Conservation (phyloP, 2,329 filamentous ascomycete species). For the Beauveria asiatica region DNA sequence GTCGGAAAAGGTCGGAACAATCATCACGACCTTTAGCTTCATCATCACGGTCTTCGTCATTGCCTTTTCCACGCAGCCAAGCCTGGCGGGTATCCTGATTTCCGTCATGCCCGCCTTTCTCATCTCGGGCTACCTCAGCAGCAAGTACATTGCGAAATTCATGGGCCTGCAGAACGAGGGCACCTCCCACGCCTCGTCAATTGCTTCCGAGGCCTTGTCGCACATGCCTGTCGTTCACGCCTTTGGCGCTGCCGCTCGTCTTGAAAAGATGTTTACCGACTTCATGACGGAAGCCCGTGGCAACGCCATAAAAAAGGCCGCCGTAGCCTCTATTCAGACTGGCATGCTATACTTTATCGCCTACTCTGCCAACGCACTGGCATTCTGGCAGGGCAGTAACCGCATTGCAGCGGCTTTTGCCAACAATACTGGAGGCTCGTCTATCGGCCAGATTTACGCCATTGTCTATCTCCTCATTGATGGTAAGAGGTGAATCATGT, state of each 20-base stretch:
- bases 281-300: slow-evolving; percentile 36
- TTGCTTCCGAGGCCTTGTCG: slow-evolving; percentile 45
- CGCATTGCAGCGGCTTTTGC: slow-evolving; percentile 20
- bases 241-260: slow-evolving; percentile 40
- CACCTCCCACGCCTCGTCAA: slow-evolving; percentile 41
- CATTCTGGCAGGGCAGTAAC: slow-evolving; percentile 56
- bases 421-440: slow-evolving; percentile 25
- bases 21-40: slow-evolving; percentile 47
- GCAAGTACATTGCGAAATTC: slow-evolving; percentile 40
- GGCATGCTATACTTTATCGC: slow-evolving; percentile 56
- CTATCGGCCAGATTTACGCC: slow-evolving; percentile 39
- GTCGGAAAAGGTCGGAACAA: slow-evolving; percentile 53
- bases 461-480: slow-evolving; percentile 48
- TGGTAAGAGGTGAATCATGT: slow-evolving; percentile 17
- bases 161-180: slow-evolving; percentile 34
- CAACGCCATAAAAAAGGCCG: slow-evolving; percentile 46
- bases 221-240: slow-evolving; percentile 46
- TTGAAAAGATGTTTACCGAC: slow-evolving; percentile 38
- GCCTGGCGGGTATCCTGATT: slow-evolving; percentile 47
- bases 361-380: slow-evolving; percentile 53
- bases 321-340: slow-evolving; percentile 45
- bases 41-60: slow-evolving; percentile 53
- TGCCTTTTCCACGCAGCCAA: slow-evolving; percentile 49
- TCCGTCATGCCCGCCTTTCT: slow-evolving; percentile 47
- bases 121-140: slow-evolving; percentile 42